Percentiles rank a stretch among this genome's conserved stretches.
Evolutionary conservation across 2,329 filamentous ascomycete genomes (phyloP).

Genomic region (Lasiodiplodia sp.): DNA sequence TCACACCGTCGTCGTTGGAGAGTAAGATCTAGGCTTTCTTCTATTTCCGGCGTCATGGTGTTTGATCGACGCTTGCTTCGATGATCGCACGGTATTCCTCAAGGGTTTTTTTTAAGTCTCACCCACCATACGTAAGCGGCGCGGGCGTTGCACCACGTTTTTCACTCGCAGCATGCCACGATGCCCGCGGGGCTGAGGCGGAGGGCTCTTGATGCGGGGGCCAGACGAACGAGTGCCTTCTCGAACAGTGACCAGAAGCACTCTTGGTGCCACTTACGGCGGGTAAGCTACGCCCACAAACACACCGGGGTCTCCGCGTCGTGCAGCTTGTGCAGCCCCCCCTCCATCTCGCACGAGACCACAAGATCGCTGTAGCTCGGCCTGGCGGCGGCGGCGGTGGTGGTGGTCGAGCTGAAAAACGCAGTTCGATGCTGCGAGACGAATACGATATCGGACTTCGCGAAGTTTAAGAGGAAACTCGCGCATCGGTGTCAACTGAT

Average conservation of each 20-base stretch:
- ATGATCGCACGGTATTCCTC: background rate
- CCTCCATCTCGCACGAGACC: conserved; percentile 11
- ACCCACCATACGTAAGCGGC: conserved; percentile 21
- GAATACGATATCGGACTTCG: background rate
- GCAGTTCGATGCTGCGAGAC: background rate
- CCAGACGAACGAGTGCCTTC: background rate
- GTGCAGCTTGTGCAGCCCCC: background rate
- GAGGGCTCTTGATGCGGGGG: conserved; percentile 1
- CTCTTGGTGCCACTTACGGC: background rate
- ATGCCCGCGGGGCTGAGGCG: conserved; percentile 11
- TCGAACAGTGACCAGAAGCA: conserved; percentile 8
- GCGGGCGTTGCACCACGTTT: conserved; percentile 4
- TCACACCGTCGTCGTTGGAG: background rate
- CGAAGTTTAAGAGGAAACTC: background rate
- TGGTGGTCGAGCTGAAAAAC: conserved; percentile 4
- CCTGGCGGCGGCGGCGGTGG: background rate
- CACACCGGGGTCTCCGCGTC: background rate
- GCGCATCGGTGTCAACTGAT: conserved; percentile 4
- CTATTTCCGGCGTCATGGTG: conserved; percentile 10
- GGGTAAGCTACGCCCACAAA: background rate
- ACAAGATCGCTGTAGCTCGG: conserved; percentile 10
- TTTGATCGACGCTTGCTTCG: conserved; percentile 24
- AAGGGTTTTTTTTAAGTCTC: conserved; percentile 5
- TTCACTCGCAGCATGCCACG: conserved; percentile 9
- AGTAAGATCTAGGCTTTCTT: conserved; percentile 17